Percentiles rank a stretch among this genome's conserved stretches.
phyloP scores from a whole-genome alignment of 108 stramenopile species.

The Nannochloropsis oceanica region DNA sequence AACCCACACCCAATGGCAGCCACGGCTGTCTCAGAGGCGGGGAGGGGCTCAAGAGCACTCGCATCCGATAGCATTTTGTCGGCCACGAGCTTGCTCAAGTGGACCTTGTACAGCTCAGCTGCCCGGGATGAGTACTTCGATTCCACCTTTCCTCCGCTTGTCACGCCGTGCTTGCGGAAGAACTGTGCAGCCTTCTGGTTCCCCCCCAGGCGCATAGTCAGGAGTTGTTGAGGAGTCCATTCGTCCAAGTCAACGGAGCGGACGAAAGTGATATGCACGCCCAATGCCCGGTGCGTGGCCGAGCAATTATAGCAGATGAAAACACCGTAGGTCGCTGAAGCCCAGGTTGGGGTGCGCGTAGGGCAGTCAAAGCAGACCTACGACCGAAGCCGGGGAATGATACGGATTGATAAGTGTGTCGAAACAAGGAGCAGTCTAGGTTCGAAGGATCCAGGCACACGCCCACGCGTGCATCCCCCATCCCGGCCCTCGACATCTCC shows the following conservation, averaged over 20 bases:
- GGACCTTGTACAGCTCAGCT: slow-evolving; percentile 26
- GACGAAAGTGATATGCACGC: slow-evolving; percentile 94
- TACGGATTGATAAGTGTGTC: too few species aligned
- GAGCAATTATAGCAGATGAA: slow-evolving; percentile 98
- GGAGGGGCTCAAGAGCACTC: not conserved
- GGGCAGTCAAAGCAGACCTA: slow-evolving; percentile 37
- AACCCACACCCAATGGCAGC: slow-evolving; percentile 10
- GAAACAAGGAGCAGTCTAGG: not conserved
- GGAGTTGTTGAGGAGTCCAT: slow-evolving; percentile 37
- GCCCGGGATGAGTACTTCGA: slow-evolving; percentile 37
- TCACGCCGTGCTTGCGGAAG: slow-evolving; percentile 43
- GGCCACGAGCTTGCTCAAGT: slow-evolving; percentile 12
- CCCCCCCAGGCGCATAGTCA: slow-evolving; percentile 41
- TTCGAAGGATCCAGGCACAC: too few species aligned
- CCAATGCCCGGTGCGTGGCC: slow-evolving; percentile 88
- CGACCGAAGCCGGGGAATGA: not conserved
- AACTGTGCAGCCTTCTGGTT: slow-evolving; percentile 38
- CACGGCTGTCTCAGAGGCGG: not conserved
- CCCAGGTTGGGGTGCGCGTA: slow-evolving; percentile 76
- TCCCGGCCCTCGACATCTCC: too few species aligned
- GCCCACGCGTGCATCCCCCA: too few species aligned
- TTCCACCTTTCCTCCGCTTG: slow-evolving; percentile 33
- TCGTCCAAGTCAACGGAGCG: slow-evolving; percentile 52
- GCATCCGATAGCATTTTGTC: not conserved
- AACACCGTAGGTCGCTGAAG: slow-evolving; percentile 66